These are phyloP conservation scores for Terana coerulea DNA, from an alignment of 768 basidiomycete species.

Conservation along the genomic window DNA sequence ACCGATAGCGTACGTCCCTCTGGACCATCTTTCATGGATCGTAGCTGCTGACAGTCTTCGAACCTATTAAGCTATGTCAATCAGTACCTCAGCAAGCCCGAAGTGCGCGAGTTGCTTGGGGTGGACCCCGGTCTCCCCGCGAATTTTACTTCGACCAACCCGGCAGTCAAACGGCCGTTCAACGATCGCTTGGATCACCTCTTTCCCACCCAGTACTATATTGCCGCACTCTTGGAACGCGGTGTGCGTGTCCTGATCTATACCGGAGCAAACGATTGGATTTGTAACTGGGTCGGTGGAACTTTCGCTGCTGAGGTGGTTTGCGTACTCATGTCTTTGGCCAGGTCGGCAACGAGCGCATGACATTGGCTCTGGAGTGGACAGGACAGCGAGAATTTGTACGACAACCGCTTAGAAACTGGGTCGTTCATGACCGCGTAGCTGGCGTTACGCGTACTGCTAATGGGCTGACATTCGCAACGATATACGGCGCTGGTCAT, in stretches of 20 bases:
- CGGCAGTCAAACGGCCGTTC: constrained; percentile 40
- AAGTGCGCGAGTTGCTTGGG: constrained; percentile 54
- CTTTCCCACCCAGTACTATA: constrained; percentile 31
- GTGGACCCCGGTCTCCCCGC: constrained; percentile 45
- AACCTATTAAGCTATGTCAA: constrained; percentile 42
- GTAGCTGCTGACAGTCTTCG: background rate
- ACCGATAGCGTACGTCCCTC: background rate
- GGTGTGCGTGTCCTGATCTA: constrained; percentile 47
- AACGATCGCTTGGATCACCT: constrained; percentile 13
- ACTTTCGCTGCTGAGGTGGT: background rate
- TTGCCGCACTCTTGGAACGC: constrained; percentile 50
- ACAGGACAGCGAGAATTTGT: constrained; percentile 2
- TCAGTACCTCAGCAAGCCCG: constrained; percentile 56
- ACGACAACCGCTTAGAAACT: background rate
- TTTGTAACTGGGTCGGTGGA: constrained; percentile 48
- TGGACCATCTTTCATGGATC: background rate
- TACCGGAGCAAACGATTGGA: constrained; percentile 51
- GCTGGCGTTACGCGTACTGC: constrained; percentile 53
- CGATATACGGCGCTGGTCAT: constrained; percentile 64
- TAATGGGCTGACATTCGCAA: constrained; percentile 57
- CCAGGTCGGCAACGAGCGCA: constrained; percentile 47
- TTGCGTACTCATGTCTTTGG: background rate
- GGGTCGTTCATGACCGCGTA: constrained; percentile 37
- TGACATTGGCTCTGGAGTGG: constrained; percentile 10
- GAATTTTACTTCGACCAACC: constrained; percentile 31